phyloP scores from a whole-genome alignment of 2,329 filamentous ascomycete species.

The Amphichorda felina region DNA sequence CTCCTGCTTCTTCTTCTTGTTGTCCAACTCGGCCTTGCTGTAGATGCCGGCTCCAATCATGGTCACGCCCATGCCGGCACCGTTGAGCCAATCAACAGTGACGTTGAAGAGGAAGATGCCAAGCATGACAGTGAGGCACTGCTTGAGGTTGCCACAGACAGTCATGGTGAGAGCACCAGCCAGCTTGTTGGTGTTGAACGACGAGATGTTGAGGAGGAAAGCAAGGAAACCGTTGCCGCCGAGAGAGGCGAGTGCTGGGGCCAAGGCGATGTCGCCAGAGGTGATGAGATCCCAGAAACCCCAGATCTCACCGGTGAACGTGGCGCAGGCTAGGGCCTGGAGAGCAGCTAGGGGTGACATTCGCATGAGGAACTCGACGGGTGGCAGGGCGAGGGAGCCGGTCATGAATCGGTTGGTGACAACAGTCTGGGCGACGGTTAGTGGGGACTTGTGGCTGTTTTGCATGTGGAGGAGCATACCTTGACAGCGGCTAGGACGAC shows the following conservation, averaged over 20 bases:
- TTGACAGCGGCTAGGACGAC: conserved; percentile 44
- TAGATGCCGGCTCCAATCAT: conserved; percentile 44
- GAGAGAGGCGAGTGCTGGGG: conserved; percentile 26
- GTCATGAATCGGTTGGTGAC: conserved; percentile 55
- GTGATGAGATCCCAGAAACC: conserved; percentile 24
- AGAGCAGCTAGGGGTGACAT: conserved; percentile 49
- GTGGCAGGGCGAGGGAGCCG: conserved; percentile 41
- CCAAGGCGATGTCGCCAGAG: conserved; percentile 20
- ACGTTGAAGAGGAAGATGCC: conserved; percentile 42
- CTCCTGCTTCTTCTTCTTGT: conserved; percentile 24
- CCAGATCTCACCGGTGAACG: conserved; percentile 37
- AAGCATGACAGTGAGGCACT: conserved; percentile 41
- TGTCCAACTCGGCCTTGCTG: conserved; percentile 42
- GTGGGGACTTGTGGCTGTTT: conserved; percentile 2
- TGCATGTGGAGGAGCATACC: conserved; percentile 15
- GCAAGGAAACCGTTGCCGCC: conserved; percentile 40
- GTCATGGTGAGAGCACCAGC: conserved; percentile 47
- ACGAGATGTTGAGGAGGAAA: conserved; percentile 43
- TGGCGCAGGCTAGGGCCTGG: conserved; percentile 40
- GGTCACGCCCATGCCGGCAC: conserved; percentile 42
- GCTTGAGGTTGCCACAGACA: conserved; percentile 47
- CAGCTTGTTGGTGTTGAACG: conserved; percentile 45
- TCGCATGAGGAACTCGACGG: conserved; percentile 48
- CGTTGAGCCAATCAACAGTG: conserved; percentile 37
- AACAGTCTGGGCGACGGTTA: conserved; percentile 31